Conservation (phyloP, 495 filamentous ascomycete species). For the Tricharina praecox region DNA sequence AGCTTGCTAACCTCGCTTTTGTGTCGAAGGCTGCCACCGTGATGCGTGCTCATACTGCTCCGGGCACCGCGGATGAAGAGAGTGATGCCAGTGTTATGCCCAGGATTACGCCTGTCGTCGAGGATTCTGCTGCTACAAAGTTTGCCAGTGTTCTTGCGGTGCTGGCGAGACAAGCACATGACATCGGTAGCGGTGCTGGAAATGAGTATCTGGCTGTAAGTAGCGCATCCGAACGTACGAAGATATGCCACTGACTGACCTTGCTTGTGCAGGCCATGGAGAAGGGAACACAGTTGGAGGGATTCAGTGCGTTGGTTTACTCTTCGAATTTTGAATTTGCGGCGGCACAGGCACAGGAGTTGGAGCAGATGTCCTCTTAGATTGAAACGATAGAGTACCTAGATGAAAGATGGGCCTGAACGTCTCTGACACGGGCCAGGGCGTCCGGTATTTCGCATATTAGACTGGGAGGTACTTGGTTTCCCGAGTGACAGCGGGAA, state of each 20-base stretch:
- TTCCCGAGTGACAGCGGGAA: no score
- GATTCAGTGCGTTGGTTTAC: conserved; percentile 86
- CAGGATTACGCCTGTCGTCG: conserved; percentile 9
- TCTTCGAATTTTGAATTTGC: conserved; percentile 52
- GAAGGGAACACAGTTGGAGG: conserved; percentile 67
- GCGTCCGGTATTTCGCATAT: no score
- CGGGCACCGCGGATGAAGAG: neutral
- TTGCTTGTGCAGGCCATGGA: conserved; percentile 42
- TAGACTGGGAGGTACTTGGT: no score
- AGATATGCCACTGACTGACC: conserved; percentile 13
- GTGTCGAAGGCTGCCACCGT: conserved; percentile 32
- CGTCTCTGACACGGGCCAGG: no score
- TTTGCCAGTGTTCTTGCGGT: conserved; percentile 78
- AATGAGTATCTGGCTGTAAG: conserved; percentile 68
- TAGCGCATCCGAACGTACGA: neutral
- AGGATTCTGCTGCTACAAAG: conserved; percentile 39
- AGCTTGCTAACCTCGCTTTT: conserved; percentile 62
- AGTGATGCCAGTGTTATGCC: conserved; percentile 28
- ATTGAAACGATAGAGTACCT: no score
- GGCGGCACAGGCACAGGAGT: neutral
- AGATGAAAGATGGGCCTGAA: no score
- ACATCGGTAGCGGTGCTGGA: conserved; percentile 58
- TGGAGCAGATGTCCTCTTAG: no score
- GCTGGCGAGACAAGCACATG: conserved; percentile 72
- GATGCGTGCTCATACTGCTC: neutral